Evolutionary conservation across 2,329 filamentous ascomycete genomes (phyloP).

Genomic region (Blastomyces silverae): DNA sequence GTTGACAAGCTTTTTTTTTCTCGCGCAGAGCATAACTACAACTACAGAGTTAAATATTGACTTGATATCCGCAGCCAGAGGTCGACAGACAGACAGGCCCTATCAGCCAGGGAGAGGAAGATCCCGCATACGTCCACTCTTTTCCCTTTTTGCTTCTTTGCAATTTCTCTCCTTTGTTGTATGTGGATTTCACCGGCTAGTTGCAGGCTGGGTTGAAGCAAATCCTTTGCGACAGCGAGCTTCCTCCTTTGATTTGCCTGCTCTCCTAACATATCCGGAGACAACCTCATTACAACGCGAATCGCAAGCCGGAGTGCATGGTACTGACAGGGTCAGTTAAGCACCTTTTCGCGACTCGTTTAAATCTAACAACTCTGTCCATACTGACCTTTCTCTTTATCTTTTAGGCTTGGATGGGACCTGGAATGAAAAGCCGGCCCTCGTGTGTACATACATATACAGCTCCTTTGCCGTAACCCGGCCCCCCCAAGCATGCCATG

Average conservation of each 20-base stretch:
- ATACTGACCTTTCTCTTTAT: neutral
- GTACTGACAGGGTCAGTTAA: conserved; percentile 1
- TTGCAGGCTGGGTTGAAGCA: neutral
- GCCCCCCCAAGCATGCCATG: conserved; percentile 58
- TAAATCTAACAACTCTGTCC: neutral
- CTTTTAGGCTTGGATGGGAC: conserved; percentile 5
- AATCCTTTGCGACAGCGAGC: neutral
- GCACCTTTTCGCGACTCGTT: neutral
- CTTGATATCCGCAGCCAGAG: neutral
- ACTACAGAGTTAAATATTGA: neutral
- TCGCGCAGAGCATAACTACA: neutral
- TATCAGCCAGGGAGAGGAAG: neutral
- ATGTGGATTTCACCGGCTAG: too few relatives aligned
- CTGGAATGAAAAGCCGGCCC: conserved; percentile 1
- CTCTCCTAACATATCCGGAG: neutral
- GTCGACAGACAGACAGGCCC: neutral
- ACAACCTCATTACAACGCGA: neutral
- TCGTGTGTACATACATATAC: neutral
- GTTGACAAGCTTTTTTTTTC: neutral
- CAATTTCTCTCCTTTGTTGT: neutral
- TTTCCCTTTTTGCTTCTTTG: neutral
- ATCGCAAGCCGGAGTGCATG: conserved; percentile 1
- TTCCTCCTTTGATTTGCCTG: neutral
- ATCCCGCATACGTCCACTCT: neutral
- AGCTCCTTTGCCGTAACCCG: conserved; percentile 15